phyloP scores from a whole-genome alignment of 1,284 basidiomycete genomes.

The Cutaneotrichosporon arboriforme region DNA sequence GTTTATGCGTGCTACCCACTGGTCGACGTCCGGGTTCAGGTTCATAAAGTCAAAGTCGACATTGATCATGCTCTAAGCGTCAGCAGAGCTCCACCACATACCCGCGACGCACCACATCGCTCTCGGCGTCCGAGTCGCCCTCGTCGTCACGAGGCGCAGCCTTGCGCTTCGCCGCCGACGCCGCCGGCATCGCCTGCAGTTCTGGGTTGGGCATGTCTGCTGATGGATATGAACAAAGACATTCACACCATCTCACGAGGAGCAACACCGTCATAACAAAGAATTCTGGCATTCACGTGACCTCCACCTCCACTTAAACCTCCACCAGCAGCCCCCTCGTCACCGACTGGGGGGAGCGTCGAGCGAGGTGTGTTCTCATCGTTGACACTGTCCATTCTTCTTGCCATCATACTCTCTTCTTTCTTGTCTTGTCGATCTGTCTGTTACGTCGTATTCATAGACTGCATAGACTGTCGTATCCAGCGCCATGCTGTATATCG shows the following conservation, averaged over 20 bases:
- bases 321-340: neutral
- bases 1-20: constrained; percentile 39
- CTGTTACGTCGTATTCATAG: neutral
- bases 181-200: constrained; percentile 15
- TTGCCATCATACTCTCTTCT: constrained; percentile 6
- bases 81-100: neutral
- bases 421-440: neutral
- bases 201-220: constrained; percentile 18
- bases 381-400: constrained; percentile 43
- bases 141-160: constrained; percentile 38
- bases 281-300: too few relatives aligned
- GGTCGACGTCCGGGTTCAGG: constrained; percentile 73
- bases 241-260: too few relatives aligned
- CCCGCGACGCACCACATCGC: constrained; percentile 35
- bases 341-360: too few relatives aligned
- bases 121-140: constrained; percentile 36
- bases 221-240: neutral
- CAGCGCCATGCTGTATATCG: constrained; percentile 36
- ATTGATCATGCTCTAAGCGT: constrained; percentile 65
- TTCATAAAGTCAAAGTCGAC: constrained; percentile 92
- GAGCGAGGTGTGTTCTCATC: constrained; percentile 24
- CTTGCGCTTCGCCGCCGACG: constrained; percentile 33
- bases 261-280: too few relatives aligned
- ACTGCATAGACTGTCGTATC: too few relatives aligned
- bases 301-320: too few relatives aligned